Conservation (phyloP, 2,329 filamentous ascomycete genomes). For the Daldinia eschscholtzii region DNA sequence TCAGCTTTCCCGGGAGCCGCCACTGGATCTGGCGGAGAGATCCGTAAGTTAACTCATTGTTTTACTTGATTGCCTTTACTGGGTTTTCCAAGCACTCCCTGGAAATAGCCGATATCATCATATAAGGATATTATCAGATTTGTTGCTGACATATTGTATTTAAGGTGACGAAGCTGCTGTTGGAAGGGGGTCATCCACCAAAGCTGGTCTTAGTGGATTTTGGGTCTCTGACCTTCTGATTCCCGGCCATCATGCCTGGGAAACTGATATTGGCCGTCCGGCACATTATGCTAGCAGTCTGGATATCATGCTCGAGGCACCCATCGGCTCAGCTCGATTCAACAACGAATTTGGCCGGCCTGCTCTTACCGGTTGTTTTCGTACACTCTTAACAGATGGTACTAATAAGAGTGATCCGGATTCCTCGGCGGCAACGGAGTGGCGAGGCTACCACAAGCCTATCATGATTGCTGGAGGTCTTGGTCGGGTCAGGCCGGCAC, state of each 20-base stretch:
- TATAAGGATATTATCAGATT: not conserved
- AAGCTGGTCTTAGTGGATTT: slow-evolving; percentile 91
- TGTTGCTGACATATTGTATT: slow-evolving; percentile 20
- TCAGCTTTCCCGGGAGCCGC: slow-evolving; percentile 80
- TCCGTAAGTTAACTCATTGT: slow-evolving; percentile 70
- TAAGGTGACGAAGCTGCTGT: slow-evolving; percentile 88
- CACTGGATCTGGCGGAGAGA: slow-evolving; percentile 95
- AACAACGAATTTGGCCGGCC: slow-evolving; percentile 97
- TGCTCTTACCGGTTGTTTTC: slow-evolving; percentile 88
- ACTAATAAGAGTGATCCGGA: slow-evolving; percentile 61
- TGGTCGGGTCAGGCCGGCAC: slow-evolving; percentile 89
- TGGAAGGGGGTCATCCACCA: slow-evolving; percentile 90
- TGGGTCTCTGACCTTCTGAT: slow-evolving; percentile 96
- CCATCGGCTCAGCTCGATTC: slow-evolving; percentile 93
- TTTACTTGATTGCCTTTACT: not conserved
- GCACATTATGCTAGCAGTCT: slow-evolving; percentile 92
- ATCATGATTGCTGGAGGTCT: slow-evolving; percentile 89
- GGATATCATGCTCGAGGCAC: slow-evolving; percentile 97
- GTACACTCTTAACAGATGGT: slow-evolving; percentile 83
- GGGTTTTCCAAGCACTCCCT: not conserved
- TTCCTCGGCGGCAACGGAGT: slow-evolving; percentile 66
- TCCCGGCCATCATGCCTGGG: slow-evolving; percentile 90
- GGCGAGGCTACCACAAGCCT: slow-evolving; percentile 95
- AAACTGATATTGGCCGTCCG: slow-evolving; percentile 89
- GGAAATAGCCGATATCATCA: not conserved